Base-by-base conservation (phyloP, 2,329 filamentous ascomycete species). In the Penicillium sp. region DNA sequence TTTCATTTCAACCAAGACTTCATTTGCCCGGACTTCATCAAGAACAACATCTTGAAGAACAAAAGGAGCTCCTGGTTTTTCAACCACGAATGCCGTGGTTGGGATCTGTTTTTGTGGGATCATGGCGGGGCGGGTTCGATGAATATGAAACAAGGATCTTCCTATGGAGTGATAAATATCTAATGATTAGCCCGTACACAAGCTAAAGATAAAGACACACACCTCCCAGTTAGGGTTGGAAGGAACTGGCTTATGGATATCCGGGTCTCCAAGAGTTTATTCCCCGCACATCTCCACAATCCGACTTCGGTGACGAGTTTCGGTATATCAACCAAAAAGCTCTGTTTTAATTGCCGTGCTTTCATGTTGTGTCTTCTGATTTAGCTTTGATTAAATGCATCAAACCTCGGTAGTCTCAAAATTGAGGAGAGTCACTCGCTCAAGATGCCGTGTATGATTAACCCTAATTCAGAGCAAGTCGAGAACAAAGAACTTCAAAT, bases 1-100 rank as follows among this genome's bases (percentile, higher is more conserved):
- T 55, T 70, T 72, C 61, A 75, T 74, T 49, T 73, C 67, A 15
- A 75, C 64, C 2, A 75, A 59, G 1, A 73, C 66, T 58, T 75
- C 72, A 49, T 71, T 61, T 9, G 59, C 50, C 31, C 60, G 55
- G 45, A 68, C 61, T 60, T 66, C 64, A 54, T 70, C 65, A 21
- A 72, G 46, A 46, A 66, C 25, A 41, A 74, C 59, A 59, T 70
- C 66, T 36, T 62, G 57, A n/a, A 70, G 59, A 13, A 61, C 41
- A 43, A 67, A 68, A 6, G 61, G 58, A 2, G 64, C 52, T 9
- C 57, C 54, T 38, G 65, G 57, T 0, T 56, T 50, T 13, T 65
- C 50, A 13, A 66, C 57, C 16, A 66, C 64, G 41, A 64, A 66
- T 13, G 61, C 63, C 13, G 55, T 59, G n/a, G 63, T 66, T 15